Evolutionary conservation across 2,329 filamentous ascomycete genomes (phyloP), one percentile per base, ranked within the genome.

Genomic region (Diaporthe ampelina): DNA sequence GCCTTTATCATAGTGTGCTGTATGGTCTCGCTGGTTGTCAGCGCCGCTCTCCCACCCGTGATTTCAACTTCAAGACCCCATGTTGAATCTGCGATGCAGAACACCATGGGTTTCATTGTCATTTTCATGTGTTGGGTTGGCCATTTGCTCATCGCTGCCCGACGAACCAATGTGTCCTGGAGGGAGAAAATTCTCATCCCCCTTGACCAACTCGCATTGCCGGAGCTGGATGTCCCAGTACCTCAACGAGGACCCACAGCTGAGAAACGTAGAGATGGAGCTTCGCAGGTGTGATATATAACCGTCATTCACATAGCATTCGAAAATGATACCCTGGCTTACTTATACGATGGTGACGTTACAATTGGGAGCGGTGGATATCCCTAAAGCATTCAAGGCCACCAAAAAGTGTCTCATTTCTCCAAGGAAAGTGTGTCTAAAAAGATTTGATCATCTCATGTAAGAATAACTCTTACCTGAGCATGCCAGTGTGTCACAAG

Each of bases 11-110:
- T 81, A 67, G 17, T 76, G 17, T 77, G 79, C 45, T 81, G 81
- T 8, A 77, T 84, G 43, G 24, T 77, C 19, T 79, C 81, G 19
- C 82, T 83, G 67, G 73, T 83, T 52, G 68, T 79, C 24, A 79
- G 79, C 8, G 79, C 80, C 9, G 75, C 77, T 13, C 73, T 77
- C 24, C 79, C 79, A 7, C 48, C 79, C 9, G 57, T 75, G 8
- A 43, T 70, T 29, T 43, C 15, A n/a, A 52, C 13, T 9, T 50
- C 40, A 21, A 24, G 40, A 13, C 77, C 78, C 73, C 68, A 77
- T 72, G 45, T 76, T 7, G 61, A 72, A 10, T 32, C 63, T 7
- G 52, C 67, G 11, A 17, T 76, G 24, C 29, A 61, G 21, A 72
- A 74, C 1, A 29, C 58, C 32, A 26, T 75, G 1, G 73, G 75